Evolutionary conservation across 2,329 filamentous ascomycete species (phyloP).

Genomic region (Ceratocystis cubensis): DNA sequence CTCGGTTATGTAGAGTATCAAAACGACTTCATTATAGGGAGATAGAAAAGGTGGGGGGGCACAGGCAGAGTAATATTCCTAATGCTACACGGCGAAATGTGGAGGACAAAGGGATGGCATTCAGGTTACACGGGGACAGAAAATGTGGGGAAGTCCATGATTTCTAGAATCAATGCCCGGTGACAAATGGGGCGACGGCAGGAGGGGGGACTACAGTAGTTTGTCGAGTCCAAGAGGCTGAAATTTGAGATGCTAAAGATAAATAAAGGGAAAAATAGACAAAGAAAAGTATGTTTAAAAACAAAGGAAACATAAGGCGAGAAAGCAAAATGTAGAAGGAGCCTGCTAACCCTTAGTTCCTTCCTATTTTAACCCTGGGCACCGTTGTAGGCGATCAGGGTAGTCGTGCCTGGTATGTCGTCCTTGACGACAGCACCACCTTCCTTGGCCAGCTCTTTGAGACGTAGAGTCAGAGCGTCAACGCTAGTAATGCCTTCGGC

Average conservation of each 20-base stretch:
- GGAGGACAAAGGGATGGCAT: conserved; percentile 6
- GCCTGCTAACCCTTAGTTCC: too few relatives aligned
- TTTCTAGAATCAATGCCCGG: neutral
- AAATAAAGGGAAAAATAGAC: conserved; percentile 11
- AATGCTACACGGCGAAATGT: neutral
- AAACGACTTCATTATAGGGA: neutral
- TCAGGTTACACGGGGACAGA: neutral
- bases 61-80: neutral
- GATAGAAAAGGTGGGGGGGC: neutral
- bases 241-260: neutral
- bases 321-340: too few relatives aligned
- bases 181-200: neutral
- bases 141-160: neutral
- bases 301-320: neutral
- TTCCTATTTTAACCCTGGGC: conserved; percentile 13
- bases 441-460: conserved; percentile 40
- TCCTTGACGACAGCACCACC: conserved; percentile 34
- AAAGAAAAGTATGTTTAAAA: conserved; percentile 6
- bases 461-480: conserved; percentile 34
- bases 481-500: conserved; percentile 39
- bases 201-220: neutral
- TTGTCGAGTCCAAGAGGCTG: neutral
- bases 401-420: conserved; percentile 37
- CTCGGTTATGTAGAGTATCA: neutral
- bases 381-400: conserved; percentile 47